Evolutionary conservation across 2,329 filamentous ascomycete species (phyloP), one percentile per base, ranked within the genome.

Genomic region (Diaporthe sp.): DNA sequence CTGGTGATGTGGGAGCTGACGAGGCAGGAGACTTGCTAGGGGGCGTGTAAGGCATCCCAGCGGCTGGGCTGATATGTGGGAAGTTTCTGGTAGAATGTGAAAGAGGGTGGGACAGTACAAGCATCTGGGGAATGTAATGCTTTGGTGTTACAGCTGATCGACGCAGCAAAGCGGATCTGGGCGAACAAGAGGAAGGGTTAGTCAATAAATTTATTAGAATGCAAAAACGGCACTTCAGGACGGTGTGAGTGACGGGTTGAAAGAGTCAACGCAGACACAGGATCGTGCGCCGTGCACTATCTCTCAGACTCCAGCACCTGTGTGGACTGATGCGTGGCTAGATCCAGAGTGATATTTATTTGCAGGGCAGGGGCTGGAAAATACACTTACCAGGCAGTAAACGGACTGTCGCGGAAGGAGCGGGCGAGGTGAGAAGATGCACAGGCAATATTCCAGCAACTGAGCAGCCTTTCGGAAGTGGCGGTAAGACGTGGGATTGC

Each of bases 21-120:
- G 89, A 87, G 79, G 91, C 87, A 81, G 91, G 91, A 77, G 91
- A 92, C 82, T 91, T 90, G 80, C 92, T 91, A 78, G 94, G 94
- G 77, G 94, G 94, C 85, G 94, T 97, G 88, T 97, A 97, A 91
- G 94, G 94, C 94, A 97, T 97, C 90, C 87, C 84, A 84, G 80
- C 73, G 79, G 79, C 81, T 79, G 79, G 77, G 80, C 74, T 78
- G 77, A 77, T 77, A 79, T 28, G 12, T 55, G 65, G 65, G 65
- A 53, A 55, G 8, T 28, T 28, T 55, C 34, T 37, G 55, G 28
- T 31, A 25, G 31, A 46, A 28, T 51, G 42, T 6, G 22, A 44
- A 13, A 55, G 44, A 53, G 55, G 70, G 34, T 44, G 55, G 39
- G 39, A 58, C 58, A 58, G 67, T 46, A 71, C 55, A 75, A 73